Evolutionary conservation across 208 protist species (phyloP), one percentile per base, ranked within the genome.

Genomic region (Trypanosoma melophagium): DNA sequence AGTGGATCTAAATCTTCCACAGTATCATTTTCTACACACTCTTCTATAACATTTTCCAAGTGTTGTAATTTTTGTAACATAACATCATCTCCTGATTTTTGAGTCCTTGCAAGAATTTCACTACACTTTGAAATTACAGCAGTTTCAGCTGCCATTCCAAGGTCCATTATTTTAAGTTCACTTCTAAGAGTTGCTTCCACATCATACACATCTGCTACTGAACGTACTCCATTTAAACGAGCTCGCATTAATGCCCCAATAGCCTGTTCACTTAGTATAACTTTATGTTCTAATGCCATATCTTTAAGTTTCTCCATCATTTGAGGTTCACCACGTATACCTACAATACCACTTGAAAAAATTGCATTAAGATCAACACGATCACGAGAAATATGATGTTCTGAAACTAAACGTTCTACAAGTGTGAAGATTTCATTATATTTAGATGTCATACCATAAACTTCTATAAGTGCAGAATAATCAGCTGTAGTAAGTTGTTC

Each of bases 41-140:
- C 74, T 24, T 94, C 79, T 13, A 93, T 40, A 3, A 93, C 79
- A 60, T 45, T 61, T n/a, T 73, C 66, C 10, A 96, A 76, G 59
- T 92, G 82, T 61, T 83, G 53, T 53, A 94, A 81, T 60, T 96
- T 93, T 25, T 74, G 53, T 51, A 94, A 77, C 84, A 96, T 93
- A 50, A 92, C 50, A 28, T 80, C 78, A 63, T 94, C 91, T 3
- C 83, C 83, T 13, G 60, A 54, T 19, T 79, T 82, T 52, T 92
- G 82, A 13, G 47, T 62, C 51, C 74, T 68, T 31, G 70, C 56
- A 56, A 96, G 49, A 16, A 94, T 50, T 79, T 94, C 88, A 31
- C 76, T 91, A 74, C 81, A 87, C 63, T 87, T 86, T 25, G 81
- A 70, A 53, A 96, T 88, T 3, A 96, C 55, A 19, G 80, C 84